Conservation (phyloP, 1,139 yeast species). For the Schwanniomyces etchellsii region DNA sequence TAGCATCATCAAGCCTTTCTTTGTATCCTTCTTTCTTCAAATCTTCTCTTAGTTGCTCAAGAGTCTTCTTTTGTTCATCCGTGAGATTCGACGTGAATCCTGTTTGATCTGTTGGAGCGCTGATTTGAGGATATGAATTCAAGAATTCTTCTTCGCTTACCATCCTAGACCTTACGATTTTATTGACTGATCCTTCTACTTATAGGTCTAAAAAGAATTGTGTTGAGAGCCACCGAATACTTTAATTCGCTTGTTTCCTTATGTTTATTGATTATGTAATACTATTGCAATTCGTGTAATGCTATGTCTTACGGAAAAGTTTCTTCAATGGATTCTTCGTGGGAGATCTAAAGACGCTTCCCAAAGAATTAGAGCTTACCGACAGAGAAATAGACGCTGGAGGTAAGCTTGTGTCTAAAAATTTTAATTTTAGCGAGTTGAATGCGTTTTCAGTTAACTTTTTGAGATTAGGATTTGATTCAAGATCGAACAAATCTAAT, state of each 20-base stretch:
- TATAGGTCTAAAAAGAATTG: not conserved
- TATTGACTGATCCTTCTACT: not conserved
- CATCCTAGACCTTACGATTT: constrained; percentile 4
- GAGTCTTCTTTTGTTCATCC: constrained; percentile 55
- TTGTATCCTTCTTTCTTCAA: constrained; percentile 62
- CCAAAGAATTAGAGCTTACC: constrained; percentile 20
- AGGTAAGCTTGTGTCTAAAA: constrained; percentile 7
- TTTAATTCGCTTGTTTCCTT: not conserved
- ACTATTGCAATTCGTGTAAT: constrained; percentile 1
- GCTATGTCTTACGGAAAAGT: constrained; percentile 25
- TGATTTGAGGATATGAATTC: constrained; percentile 62
- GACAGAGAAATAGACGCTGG: constrained; percentile 13
- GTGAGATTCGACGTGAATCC: constrained; percentile 85
- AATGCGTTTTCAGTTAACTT: constrained; percentile 29
- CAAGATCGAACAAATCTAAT: constrained; percentile 14
- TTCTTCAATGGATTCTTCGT: constrained; percentile 33
- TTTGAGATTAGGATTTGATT: constrained; percentile 14
- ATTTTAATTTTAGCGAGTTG: constrained; percentile 28
- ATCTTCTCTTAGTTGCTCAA: constrained; percentile 53
- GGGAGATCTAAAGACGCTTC: constrained; percentile 15
- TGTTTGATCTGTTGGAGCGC: constrained; percentile 53
- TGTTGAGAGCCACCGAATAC: not conserved
- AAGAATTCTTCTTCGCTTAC: constrained; percentile 23
- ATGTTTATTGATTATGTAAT: constrained; percentile 5
- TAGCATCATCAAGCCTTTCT: constrained; percentile 82